Evolutionary conservation across 345 rosid species (phyloP).

Genomic region (Camelina laxa): DNA sequence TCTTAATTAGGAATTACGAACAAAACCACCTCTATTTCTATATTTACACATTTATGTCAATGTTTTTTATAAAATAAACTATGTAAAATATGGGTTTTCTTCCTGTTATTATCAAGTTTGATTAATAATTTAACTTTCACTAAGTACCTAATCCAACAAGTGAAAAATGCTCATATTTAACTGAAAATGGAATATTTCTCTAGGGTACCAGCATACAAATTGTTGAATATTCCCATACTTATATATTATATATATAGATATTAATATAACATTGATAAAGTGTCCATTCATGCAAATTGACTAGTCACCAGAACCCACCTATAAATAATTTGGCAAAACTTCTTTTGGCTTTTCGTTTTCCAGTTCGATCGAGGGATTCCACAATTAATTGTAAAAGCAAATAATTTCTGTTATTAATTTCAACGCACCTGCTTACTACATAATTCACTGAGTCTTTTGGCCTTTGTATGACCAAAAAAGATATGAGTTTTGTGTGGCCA

Average conservation of each 20-base stretch:
- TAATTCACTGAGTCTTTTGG: not conserved
- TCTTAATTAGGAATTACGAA: constrained; percentile 3
- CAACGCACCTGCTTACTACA: constrained; percentile 26
- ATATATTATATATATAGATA: too few relatives aligned
- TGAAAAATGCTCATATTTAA: constrained; percentile 18
- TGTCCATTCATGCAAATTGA: constrained; percentile 38
- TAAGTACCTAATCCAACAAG: constrained; percentile 33
- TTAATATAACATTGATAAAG: constrained; percentile 27
- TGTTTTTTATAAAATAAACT: constrained; percentile 4
- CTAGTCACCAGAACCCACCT: constrained; percentile 45
- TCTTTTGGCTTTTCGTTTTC: constrained; percentile 35
- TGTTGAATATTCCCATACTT: not conserved
- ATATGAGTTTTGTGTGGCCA: constrained; percentile 4
- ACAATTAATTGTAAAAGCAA: constrained; percentile 11
- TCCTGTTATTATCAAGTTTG: constrained; percentile 30
- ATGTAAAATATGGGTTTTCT: constrained; percentile 20
- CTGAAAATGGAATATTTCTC: constrained; percentile 6
- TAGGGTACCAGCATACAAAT: constrained; percentile 20
- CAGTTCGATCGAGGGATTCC: constrained; percentile 23
- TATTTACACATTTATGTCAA: constrained; percentile 19
- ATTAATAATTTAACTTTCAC: constrained; percentile 5
- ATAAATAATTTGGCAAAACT: constrained; percentile 35
- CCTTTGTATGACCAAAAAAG: not conserved
- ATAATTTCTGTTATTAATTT: constrained; percentile 12
- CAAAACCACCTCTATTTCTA: constrained; percentile 14